Evolutionary conservation across 257 asterid genomes (phyloP).

Genomic region (Fraxinus excelsior): DNA sequence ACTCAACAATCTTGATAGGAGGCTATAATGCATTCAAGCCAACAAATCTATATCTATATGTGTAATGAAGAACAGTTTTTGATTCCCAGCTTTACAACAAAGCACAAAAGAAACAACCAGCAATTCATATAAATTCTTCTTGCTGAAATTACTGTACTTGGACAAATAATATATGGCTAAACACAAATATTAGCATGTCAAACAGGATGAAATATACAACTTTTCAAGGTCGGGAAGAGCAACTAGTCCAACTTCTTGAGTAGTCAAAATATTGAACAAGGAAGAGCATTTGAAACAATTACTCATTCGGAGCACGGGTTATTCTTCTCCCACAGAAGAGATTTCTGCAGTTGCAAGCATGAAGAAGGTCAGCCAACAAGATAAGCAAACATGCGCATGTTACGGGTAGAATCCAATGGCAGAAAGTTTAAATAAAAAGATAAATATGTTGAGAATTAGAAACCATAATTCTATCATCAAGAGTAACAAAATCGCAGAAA

Average conservation of each 20-base stretch:
- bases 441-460: too few species aligned
- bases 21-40: background rate
- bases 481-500: too few species aligned
- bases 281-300: background rate
- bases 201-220: background rate
- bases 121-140: background rate
- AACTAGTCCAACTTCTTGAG: constrained; percentile 1
- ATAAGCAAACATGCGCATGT: background rate
- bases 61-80: background rate
- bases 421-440: background rate
- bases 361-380: too few species aligned
- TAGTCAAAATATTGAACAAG: background rate
- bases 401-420: background rate
- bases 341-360: too few species aligned
- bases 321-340: constrained; percentile 64
- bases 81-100: background rate
- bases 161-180: background rate
- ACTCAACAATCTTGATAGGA: too few species aligned
- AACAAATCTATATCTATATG: background rate
- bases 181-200: background rate
- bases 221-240: background rate
- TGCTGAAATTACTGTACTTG: background rate
- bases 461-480: too few species aligned
- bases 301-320: constrained; percentile 40
- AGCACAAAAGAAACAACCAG: background rate